Base-by-base conservation (phyloP, 2,329 filamentous ascomycete genomes). In the Furcasterigmium sp. region DNA sequence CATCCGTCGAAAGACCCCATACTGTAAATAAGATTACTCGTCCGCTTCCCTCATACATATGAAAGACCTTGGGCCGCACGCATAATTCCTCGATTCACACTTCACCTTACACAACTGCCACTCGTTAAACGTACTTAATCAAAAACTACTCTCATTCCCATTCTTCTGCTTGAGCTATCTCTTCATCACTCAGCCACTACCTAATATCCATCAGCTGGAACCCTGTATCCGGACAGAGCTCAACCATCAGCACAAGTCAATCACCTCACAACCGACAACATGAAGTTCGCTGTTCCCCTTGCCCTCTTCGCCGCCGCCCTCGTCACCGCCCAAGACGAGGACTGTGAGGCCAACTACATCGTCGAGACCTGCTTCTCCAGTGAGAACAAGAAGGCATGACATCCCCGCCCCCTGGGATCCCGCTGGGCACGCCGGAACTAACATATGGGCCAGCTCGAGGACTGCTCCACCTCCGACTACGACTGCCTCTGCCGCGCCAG, bases 331-430 rank as follows among this genome's bases (percentile, higher is more conserved):
- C 53, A 56, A 43, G 54, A 47, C 40, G 38, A 47, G 28, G 46
- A 52, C 39, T 75, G 72, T 53, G 59, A 55, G 8, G 72, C 72
- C 51, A 62, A 71, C 41, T 67, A 68, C 61, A 74, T 75, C 34
- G 67, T 75, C 53, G 61, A 63, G 44, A 52, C 61, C 44, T 75
- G 72, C 54, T 60, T 75, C 18, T 42, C 50, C 26, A 62, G 58
- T 43, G 64, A 74, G 53, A 61, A 51, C 30, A 52, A 52, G 46
- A 69, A 68, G 58, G 62, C 64, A 53, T 34, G 13, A 35, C 37
- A 13, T 11, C 28, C 18, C 2, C 9, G 7, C 19, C 6, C 4
- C 36, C 25, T 9, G 7, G 20, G 17, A 10, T n/a, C 40, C 8
- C 19, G 23, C 17, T 29, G 26, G 25, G 32, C 21, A 46, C 35